These are phyloP conservation scores for Potentilla sterilis DNA, from an alignment of 306 rosid species.

Conservation along the genomic window DNA sequence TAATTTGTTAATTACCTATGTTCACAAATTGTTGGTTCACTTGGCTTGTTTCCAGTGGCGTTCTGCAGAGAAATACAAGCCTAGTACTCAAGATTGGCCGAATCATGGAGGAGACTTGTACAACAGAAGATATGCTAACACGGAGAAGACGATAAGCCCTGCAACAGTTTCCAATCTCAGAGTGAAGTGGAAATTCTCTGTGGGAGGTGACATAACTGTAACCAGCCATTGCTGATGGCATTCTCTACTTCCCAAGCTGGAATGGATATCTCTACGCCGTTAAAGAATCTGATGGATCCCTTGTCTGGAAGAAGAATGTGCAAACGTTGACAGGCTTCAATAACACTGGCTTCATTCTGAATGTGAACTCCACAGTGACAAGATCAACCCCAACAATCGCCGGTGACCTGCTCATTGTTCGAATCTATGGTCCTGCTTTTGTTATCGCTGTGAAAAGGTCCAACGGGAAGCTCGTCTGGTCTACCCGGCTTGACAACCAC, in stretches of 20 bases:
- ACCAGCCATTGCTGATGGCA: slow-evolving; percentile 49
- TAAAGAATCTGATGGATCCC: slow-evolving; percentile 36
- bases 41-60: slow-evolving; percentile 6
- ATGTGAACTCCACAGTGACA: slow-evolving; percentile 40
- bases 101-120: slow-evolving; percentile 65
- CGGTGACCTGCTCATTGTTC: slow-evolving; percentile 29
- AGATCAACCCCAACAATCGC: slow-evolving; percentile 53
- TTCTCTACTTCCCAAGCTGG: slow-evolving; percentile 61
- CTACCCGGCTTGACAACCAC: slow-evolving; percentile 35
- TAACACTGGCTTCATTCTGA: slow-evolving; percentile 28
- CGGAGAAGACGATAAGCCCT: slow-evolving; percentile 51
- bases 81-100: slow-evolving; percentile 35
- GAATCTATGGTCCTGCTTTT: slow-evolving; percentile 56
- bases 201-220: slow-evolving; percentile 52
- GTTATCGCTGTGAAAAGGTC: slow-evolving; percentile 46
- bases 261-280: slow-evolving; percentile 55
- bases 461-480: slow-evolving; percentile 45
- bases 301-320: slow-evolving; percentile 42
- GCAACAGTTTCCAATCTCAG: slow-evolving; percentile 30
- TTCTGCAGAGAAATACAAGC: slow-evolving; percentile 9
- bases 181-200: slow-evolving; percentile 52
- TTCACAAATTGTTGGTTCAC: background rate
- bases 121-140: slow-evolving; percentile 57
- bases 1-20: background rate
- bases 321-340: slow-evolving; percentile 41